Base-by-base conservation (phyloP, 2,329 filamentous ascomycete species). In the Scleromitrula shiraiana region DNA sequence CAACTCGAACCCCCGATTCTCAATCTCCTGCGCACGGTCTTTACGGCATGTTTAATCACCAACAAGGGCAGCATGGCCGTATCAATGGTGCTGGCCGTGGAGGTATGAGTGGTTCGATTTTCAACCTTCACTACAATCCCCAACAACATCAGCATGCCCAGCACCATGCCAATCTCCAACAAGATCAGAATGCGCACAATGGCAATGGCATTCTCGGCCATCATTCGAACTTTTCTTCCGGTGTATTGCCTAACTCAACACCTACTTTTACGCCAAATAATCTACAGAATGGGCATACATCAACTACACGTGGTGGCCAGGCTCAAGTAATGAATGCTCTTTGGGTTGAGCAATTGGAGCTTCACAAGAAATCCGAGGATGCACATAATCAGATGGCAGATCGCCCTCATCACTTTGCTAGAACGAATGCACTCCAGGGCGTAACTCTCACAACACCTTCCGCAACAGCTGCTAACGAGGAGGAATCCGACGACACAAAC, bases 311-410 rank as follows among this genome's bases (percentile, higher is more conserved):
- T 41, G 70, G 67, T 26, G 70, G 69, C 3, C 77, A 78, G 54
- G 66, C 67, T 22, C 76, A 76, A 47, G 73, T 70, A 47, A 66
- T 74, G 37, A 80, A 69, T 54, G 80, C 83, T 58, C 85, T 95
- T 66, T 97, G 90, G 90, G 82, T 84, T 55, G 84, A 93, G 63
- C 93, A 98, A 68, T 68, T 95, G 55, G 82, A 85, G 53, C 70
- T 90, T 60, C 84, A 83, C 54, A 86, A 90, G 56, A 85, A 88
- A 53, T 80, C 87, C 60, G 87, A 77, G 71, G 81, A 72, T 70
- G 81, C 73, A 68, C 84, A 76, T 75, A 77, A 64, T 71, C 87
- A 75, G 74, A 93, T 82, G 79, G 76, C 71, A 6, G 78, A 82
- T 39, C 76, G 80, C 12, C 38, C 45, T 56, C 78, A 83, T 60